Conservation (phyloP, 1,139 yeast genomes). For the Yamadazyma kanchanaburiensis region DNA sequence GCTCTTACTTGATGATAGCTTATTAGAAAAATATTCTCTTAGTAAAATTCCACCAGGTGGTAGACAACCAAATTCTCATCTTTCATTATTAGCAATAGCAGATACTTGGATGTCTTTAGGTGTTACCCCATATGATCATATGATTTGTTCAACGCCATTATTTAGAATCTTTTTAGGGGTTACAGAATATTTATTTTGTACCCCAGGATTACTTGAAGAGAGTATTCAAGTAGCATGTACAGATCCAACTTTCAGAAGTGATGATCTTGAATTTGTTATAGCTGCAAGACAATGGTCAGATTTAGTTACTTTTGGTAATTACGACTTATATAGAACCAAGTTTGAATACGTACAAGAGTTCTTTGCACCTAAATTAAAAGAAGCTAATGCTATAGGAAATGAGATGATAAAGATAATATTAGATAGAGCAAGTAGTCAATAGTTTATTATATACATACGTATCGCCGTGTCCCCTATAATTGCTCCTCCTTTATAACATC, state of each 20-base stretch:
- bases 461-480: slow-evolving; percentile 39
- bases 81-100: slow-evolving; percentile 83
- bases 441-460: slow-evolving; percentile 1
- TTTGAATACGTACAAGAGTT: slow-evolving; percentile 79
- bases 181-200: slow-evolving; percentile 84
- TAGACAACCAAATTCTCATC: slow-evolving; percentile 79
- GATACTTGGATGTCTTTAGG: slow-evolving; percentile 89
- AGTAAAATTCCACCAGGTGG: slow-evolving; percentile 73
- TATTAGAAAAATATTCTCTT: slow-evolving; percentile 77
- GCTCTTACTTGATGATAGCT: slow-evolving; percentile 71
- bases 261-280: slow-evolving; percentile 80
- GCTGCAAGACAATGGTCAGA: slow-evolving; percentile 87
- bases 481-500: slow-evolving; percentile 95
- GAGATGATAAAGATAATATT: slow-evolving; percentile 91
- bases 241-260: slow-evolving; percentile 72
- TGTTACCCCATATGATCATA: slow-evolving; percentile 92
- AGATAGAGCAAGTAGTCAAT: slow-evolving; percentile 36
- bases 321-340: slow-evolving; percentile 63
- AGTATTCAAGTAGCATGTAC: slow-evolving; percentile 69
- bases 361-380: slow-evolving; percentile 82
- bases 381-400: slow-evolving; percentile 88
- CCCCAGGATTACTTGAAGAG: slow-evolving; percentile 75
- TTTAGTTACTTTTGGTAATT: slow-evolving; percentile 74
- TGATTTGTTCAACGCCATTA: slow-evolving; percentile 90
- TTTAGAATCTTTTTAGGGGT: slow-evolving; percentile 93